Evolutionary conservation across 1,139 yeast species (phyloP), one percentile per base, ranked within the genome.

Genomic region (Yamadazyma spencermartinsiae): DNA sequence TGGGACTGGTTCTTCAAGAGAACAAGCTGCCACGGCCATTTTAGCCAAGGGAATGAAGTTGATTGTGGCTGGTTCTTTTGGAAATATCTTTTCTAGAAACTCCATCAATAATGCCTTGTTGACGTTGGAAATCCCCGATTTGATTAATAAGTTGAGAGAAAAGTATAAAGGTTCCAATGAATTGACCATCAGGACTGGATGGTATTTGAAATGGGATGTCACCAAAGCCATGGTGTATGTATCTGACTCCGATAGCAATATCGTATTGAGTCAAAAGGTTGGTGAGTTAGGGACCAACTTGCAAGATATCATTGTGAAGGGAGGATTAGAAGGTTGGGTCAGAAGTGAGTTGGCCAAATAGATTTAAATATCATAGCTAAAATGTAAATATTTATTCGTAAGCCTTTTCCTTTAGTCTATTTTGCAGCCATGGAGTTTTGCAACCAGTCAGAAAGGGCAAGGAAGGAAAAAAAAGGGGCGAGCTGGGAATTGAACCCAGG

Each of bases 301-400:
- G 59, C 99, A 92, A 68, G 98, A 92, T 52, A 92, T 92, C 54
- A 92, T 92, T 50, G 90, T 92, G 51, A 85, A 89, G 63, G 98
- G 98, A 35, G 99, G 99, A 38, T 79, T 92, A 45, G 99, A 92
- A 74, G 95, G 96, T 34, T 92, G 98, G 98, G 98, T 92, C 45
- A 85, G 79, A 65, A 76, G 90, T 33, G 86, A 86, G 62, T 70
- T 86, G 44, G 64, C 65, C 52, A 56, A 50, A 23, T 36, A 36
- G 23, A 29, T 11, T 17, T 28, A 12, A 16, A 29, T 29, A 29
- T 11, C 21, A 7, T 29, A 16, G 7, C 11, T 4, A 29, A 4
- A 8, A 25, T 20, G 23, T 20, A 20, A 7, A 20, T 25, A 25
- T 11, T 25, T 12, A 25, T 25, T 25, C 14, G 28, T 25, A 12